A percentile compares a stretch with the other conserved stretches of the same genome.
Conservation (phyloP, 768 basidiomycete genomes). For the Lactifluus piperatus region DNA sequence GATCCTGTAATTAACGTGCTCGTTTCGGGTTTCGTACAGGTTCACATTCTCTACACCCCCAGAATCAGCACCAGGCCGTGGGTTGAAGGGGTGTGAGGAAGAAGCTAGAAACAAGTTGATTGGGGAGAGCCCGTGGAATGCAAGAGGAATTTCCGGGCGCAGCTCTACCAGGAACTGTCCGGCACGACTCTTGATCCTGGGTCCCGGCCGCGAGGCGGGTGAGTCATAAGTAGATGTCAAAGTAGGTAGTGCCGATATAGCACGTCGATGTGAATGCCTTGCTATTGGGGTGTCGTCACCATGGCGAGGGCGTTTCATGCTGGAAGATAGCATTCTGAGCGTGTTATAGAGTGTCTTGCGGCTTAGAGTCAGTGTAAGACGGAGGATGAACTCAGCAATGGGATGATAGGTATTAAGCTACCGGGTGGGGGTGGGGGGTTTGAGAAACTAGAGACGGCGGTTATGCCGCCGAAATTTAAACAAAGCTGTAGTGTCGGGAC, state of each 20-base stretch:
- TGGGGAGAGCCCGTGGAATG: constrained; percentile 1
- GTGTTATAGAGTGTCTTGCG: not conserved
- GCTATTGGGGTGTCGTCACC: not conserved
- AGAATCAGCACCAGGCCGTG: not conserved
- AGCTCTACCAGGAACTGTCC: not conserved
- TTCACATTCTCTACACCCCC: not conserved
- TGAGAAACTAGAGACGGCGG: not conserved
- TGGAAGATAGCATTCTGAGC: not conserved
- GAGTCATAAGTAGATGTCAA: not conserved
- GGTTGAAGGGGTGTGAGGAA: not conserved
- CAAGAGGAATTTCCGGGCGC: not conserved
- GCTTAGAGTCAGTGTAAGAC: not conserved
- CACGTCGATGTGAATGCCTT: not conserved
- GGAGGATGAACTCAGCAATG: not conserved
- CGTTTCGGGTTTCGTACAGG: not conserved
- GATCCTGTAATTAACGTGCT: not conserved
- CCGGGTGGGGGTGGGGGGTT: not conserved
- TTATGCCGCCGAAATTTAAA: not conserved
- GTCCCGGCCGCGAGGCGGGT: not conserved
- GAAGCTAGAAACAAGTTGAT: constrained; percentile 4
- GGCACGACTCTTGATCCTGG: not conserved
- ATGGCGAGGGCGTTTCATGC: not conserved
- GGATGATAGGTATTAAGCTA: not conserved
- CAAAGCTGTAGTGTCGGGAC: not conserved
- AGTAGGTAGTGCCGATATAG: not conserved